These are phyloP conservation scores for Rickenella mellea DNA, from an alignment of 768 basidiomycete genomes.

Conservation along the genomic window DNA sequence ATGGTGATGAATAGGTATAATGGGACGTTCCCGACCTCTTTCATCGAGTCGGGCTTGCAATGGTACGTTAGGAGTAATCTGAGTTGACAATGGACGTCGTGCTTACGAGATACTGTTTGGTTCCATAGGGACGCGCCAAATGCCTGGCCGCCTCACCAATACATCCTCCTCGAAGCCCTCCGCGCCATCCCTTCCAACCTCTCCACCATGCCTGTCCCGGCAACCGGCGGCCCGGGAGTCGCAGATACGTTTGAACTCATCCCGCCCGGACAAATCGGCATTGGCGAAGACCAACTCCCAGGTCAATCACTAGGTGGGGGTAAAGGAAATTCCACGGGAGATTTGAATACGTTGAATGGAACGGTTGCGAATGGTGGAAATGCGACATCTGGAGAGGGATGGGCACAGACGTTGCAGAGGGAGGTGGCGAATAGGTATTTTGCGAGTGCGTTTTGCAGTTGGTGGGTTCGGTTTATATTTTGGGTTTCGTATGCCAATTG, in stretches of 20 bases:
- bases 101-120: too few relatives aligned
- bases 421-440: constrained; percentile 83
- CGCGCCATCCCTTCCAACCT: constrained; percentile 65
- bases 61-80: constrained; percentile 57
- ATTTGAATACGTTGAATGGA: constrained; percentile 46
- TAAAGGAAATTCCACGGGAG: constrained; percentile 40
- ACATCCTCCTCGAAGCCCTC: constrained; percentile 73
- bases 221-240: constrained; percentile 37
- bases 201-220: constrained; percentile 45
- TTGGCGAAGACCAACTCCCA: constrained; percentile 63
- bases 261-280: constrained; percentile 71
- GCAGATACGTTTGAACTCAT: constrained; percentile 64
- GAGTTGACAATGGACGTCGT: background rate
- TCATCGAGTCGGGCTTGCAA: constrained; percentile 70
- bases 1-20: constrained; percentile 80
- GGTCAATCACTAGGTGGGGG: constrained; percentile 44
- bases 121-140: constrained; percentile 71
- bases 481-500: background rate
- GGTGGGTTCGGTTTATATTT: constrained; percentile 36
- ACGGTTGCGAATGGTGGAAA: constrained; percentile 66
- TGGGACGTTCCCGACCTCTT: constrained; percentile 76
- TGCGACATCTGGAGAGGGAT: constrained; percentile 48
- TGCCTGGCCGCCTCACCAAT: constrained; percentile 80
- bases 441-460: constrained; percentile 78
- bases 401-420: constrained; percentile 51